Percentiles rank a stretch among this genome's conserved stretches.
Evolutionary conservation across 1,139 yeast genomes (phyloP).

Genomic region (Pichia sp.): DNA sequence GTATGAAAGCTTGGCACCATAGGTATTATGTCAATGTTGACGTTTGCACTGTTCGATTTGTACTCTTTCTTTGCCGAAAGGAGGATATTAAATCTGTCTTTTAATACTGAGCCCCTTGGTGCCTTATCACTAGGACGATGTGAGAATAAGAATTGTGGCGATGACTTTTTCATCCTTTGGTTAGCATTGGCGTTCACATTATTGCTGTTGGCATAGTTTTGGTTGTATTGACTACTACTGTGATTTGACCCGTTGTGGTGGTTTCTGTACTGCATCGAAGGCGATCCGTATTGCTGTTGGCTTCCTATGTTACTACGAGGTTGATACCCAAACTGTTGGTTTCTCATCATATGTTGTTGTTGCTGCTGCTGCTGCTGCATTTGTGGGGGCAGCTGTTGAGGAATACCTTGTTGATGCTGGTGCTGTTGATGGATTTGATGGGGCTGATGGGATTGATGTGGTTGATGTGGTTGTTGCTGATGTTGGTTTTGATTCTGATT

Average conservation of each 20-base stretch:
- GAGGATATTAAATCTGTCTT: constrained; percentile 56
- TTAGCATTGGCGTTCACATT: constrained; percentile 1
- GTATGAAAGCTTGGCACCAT: constrained; percentile 67
- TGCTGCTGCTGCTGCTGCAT: constrained; percentile 18
- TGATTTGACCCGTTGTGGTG: not conserved
- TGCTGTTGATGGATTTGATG: constrained; percentile 10
- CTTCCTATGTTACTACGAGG: not conserved
- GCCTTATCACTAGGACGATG: constrained; percentile 45
- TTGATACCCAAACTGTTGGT: constrained; percentile 4
- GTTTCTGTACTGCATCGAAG: constrained; percentile 2
- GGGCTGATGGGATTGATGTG: not conserved
- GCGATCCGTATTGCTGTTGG: constrained; percentile 5
- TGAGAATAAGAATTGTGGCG: constrained; percentile 24
- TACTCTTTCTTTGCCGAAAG: constrained; percentile 37
- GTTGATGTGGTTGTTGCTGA: constrained; percentile 23
- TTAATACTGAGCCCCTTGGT: constrained; percentile 40
- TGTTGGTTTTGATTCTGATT: constrained; percentile 44
- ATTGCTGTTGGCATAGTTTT: constrained; percentile 1
- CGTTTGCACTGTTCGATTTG: constrained; percentile 26
- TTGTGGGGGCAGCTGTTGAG: constrained; percentile 16
- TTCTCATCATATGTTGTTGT: constrained; percentile 2
- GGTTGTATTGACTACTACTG: not conserved
- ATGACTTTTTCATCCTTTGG: constrained; percentile 5
- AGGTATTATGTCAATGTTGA: constrained; percentile 35
- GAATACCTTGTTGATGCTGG: constrained; percentile 13